Percentiles rank a stretch among this genome's conserved stretches.
phyloP scores from a whole-genome alignment of 2,329 filamentous ascomycete species.

The Cladosporium phlei region DNA sequence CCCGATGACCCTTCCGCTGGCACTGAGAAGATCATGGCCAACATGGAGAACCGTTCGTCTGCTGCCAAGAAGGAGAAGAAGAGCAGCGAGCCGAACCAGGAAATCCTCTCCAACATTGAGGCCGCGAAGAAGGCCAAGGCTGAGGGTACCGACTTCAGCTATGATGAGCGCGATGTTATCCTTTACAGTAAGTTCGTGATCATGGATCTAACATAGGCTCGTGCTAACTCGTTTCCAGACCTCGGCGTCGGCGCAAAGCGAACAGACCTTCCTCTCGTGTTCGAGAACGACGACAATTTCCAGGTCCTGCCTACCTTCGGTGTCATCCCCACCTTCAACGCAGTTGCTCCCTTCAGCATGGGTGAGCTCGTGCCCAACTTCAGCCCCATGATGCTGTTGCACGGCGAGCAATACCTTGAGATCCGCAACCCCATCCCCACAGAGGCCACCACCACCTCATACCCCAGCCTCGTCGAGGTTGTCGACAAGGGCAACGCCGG shows the following conservation, averaged over 20 bases:
- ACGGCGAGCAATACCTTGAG: slow-evolving; percentile 98
- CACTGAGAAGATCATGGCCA: slow-evolving; percentile 74
- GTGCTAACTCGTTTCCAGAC: slow-evolving; percentile 40
- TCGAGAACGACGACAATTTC: slow-evolving; percentile 87
- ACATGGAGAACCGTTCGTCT: slow-evolving; percentile 68
- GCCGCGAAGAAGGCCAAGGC: slow-evolving; percentile 67
- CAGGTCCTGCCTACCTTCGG: slow-evolving; percentile 92
- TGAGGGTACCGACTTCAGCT: slow-evolving; percentile 72
- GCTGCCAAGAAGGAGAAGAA: slow-evolving; percentile 39
- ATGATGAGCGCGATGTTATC: slow-evolving; percentile 80
- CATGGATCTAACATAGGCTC: background rate
- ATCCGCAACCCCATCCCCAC: slow-evolving; percentile 89
- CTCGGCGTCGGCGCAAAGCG: slow-evolving; percentile 88
- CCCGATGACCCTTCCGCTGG: slow-evolving; percentile 74
- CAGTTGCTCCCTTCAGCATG: slow-evolving; percentile 72
- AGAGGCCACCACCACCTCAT: slow-evolving; percentile 67
- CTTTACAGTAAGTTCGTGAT: slow-evolving; percentile 64
- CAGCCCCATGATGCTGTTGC: slow-evolving; percentile 95
- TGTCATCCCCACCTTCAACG: slow-evolving; percentile 90
- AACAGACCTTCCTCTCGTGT: slow-evolving; percentile 80
- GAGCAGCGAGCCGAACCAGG: slow-evolving; percentile 44
- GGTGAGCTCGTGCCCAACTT: slow-evolving; percentile 90
- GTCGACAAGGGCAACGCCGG: slow-evolving; percentile 92
- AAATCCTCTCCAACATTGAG: slow-evolving; percentile 71
- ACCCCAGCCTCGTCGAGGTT: slow-evolving; percentile 81